These are phyloP conservation scores for Goniomonas avonlea DNA, from an alignment of 78 protist species.

Conservation along the genomic window DNA sequence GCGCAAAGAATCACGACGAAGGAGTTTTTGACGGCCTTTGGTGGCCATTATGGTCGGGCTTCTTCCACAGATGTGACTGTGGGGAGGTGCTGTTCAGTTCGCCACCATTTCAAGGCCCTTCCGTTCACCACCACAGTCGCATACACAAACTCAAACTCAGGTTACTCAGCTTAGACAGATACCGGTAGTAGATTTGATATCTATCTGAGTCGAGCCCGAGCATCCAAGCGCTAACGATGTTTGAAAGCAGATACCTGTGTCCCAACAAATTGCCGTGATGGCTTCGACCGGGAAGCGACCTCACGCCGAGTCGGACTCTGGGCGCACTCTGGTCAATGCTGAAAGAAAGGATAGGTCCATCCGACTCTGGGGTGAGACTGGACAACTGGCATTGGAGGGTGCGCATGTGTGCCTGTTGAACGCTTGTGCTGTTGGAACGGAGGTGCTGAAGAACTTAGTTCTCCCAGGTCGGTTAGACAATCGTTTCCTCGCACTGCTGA, in stretches of 20 bases:
- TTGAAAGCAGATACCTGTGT: not conserved
- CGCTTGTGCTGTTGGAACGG: slow-evolving; percentile 78
- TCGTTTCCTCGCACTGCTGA: not conserved
- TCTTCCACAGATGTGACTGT: too few species aligned
- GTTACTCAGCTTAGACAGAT: not conserved
- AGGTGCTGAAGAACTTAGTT: slow-evolving; percentile 15
- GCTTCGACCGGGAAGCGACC: too few species aligned
- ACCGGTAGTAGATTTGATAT: too few species aligned
- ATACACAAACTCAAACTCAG: not conserved
- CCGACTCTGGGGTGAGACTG: slow-evolving; percentile 58
- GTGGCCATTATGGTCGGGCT: too few species aligned
- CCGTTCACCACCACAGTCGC: not conserved
- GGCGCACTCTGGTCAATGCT: too few species aligned
- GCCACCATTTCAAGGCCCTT: not conserved
- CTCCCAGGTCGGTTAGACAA: slow-evolving; percentile 61
- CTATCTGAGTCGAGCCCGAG: not conserved
- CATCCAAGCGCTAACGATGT: not conserved
- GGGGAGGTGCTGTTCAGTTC: too few species aligned
- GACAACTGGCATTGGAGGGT: slow-evolving; percentile 66
- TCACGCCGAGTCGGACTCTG: too few species aligned
- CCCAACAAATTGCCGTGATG: too few species aligned
- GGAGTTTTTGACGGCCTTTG: not conserved
- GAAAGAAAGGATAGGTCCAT: slow-evolving; percentile 13
- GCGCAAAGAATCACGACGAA: not conserved
- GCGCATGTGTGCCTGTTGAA: slow-evolving; percentile 68